Conservation (phyloP, 768 basidiomycete genomes). For the Glaciozyma martinii region DNA sequence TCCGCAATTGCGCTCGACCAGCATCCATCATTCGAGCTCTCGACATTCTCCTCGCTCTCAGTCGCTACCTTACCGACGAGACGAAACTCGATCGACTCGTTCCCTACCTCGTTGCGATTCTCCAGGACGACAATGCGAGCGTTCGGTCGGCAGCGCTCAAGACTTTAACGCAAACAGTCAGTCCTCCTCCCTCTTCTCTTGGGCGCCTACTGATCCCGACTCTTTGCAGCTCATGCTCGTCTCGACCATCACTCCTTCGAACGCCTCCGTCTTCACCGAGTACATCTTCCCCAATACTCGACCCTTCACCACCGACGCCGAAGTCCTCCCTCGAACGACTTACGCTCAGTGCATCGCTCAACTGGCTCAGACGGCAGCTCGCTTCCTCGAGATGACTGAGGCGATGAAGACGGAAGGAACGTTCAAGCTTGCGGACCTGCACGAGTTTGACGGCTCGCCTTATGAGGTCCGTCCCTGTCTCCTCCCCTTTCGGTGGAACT, state of each 20-base stretch:
- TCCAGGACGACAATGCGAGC: constrained; percentile 72
- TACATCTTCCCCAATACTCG: constrained; percentile 88
- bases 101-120: constrained; percentile 78
- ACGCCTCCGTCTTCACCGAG: constrained; percentile 71
- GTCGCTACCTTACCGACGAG: constrained; percentile 78
- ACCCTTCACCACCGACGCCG: constrained; percentile 70
- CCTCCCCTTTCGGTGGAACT: neutral
- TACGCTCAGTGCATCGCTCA: constrained; percentile 76
- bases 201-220: constrained; percentile 21
- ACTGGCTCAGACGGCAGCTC: constrained; percentile 73
- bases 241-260: constrained; percentile 39
- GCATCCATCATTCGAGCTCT: constrained; percentile 76
- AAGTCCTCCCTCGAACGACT: constrained; percentile 69
- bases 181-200: constrained; percentile 37
- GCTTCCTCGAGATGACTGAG: constrained; percentile 88
- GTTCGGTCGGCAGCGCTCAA: constrained; percentile 73
- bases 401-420: constrained; percentile 75
- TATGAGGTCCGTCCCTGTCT: neutral
- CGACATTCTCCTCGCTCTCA: constrained; percentile 73
- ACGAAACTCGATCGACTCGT: constrained; percentile 88
- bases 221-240: constrained; percentile 40
- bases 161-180: constrained; percentile 71
- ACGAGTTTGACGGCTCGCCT: constrained; percentile 59
- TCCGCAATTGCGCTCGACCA: constrained; percentile 76
- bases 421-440: constrained; percentile 61